Evolutionary conservation across 192 early-diverging fungal genomes (phyloP).

Genomic region (Umbelopsis sp.): DNA sequence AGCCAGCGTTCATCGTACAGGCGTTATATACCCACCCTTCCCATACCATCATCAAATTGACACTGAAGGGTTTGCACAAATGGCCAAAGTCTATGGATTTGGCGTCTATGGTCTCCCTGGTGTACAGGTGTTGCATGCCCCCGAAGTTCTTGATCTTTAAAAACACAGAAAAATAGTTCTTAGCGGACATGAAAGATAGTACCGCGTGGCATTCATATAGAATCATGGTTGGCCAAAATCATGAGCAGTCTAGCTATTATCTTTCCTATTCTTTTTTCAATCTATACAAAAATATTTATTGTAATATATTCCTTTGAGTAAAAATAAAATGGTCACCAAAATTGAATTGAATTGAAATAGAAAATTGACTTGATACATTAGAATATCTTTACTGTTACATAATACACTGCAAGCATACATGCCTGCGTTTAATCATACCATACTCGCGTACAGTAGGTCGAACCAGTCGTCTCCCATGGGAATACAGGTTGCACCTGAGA

Average conservation of each 20-base stretch:
- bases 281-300: not conserved
- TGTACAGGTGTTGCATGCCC: not conserved
- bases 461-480: not conserved
- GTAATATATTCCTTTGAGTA: not conserved
- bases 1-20: slow-evolving; percentile 60
- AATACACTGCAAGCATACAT: too few relatives aligned
- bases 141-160: not conserved
- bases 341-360: not conserved
- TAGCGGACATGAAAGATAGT: too few relatives aligned
- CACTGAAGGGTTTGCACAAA: slow-evolving; percentile 68
- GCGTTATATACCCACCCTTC: slow-evolving; percentile 56
- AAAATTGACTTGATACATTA: not conserved
- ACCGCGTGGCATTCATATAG: too few relatives aligned
- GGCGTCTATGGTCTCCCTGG: slow-evolving; percentile 57
- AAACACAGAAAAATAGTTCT: not conserved
- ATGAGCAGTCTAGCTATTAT: too few relatives aligned
- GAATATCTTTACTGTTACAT: not conserved
- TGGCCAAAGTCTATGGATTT: slow-evolving; percentile 59
- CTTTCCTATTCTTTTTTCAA: too few relatives aligned
- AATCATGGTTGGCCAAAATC: too few relatives aligned
- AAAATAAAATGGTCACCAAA: not conserved
- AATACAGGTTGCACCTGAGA: not conserved
- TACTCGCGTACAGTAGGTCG: not conserved
- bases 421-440: slow-evolving; percentile 5
- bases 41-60: slow-evolving; percentile 63